Percentiles rank a stretch among this genome's conserved stretches.
Conservation (phyloP, 129 eudicot species). For the Artemisia annua region DNA sequence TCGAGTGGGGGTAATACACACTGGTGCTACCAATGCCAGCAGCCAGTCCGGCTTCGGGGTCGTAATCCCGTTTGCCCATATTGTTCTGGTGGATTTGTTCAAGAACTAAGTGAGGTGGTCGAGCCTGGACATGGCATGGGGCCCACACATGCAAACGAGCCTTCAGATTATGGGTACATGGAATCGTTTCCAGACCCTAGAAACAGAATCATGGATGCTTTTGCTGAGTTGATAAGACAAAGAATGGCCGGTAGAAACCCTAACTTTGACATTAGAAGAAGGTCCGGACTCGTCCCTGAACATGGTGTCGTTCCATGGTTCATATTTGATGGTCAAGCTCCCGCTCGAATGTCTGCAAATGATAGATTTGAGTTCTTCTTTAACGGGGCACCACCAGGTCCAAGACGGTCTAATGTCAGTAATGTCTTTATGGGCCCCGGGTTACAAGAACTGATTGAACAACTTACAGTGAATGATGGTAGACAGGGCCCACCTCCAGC, state of each 20-base stretch:
- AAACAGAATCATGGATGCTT: slow-evolving; percentile 61
- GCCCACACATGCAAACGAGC: slow-evolving; percentile 34
- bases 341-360: slow-evolving; percentile 45
- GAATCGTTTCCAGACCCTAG: slow-evolving; percentile 62
- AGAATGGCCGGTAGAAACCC: slow-evolving; percentile 72
- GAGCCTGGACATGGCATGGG: slow-evolving; percentile 37
- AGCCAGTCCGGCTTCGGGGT: slow-evolving; percentile 53
- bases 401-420: slow-evolving; percentile 47
- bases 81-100: slow-evolving; percentile 83
- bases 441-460: slow-evolving; percentile 68
- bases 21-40: slow-evolving; percentile 86
- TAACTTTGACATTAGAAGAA: slow-evolving; percentile 46
- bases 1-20: slow-evolving; percentile 77
- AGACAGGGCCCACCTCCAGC: slow-evolving; percentile 95
- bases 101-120: slow-evolving; percentile 66
- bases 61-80: slow-evolving; percentile 57
- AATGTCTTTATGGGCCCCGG: slow-evolving; percentile 68
- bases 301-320: slow-evolving; percentile 61
- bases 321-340: slow-evolving; percentile 64
- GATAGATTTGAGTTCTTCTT: slow-evolving; percentile 63
- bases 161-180: slow-evolving; percentile 46
- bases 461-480: slow-evolving; percentile 50
- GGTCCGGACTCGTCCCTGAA: slow-evolving; percentile 52
- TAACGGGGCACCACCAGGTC: slow-evolving; percentile 52
- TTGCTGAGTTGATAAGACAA: slow-evolving; percentile 63